Evolutionary conservation across 148 eudicot genomes (phyloP).

Genomic region (Vaccinium darrowii): DNA sequence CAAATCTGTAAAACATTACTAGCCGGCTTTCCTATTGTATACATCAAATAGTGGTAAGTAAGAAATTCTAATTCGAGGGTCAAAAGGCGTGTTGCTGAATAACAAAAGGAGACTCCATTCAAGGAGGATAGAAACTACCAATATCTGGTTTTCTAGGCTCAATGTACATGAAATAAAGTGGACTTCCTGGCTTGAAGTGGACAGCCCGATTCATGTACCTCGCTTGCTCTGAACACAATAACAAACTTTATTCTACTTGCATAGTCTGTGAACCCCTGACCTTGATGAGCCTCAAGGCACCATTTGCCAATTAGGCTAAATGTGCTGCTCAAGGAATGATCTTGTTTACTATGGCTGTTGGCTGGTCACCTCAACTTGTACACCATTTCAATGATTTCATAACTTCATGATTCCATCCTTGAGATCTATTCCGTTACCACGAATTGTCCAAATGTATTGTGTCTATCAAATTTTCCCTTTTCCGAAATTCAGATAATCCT

Average conservation of each 20-base stretch:
- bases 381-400: not conserved
- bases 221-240: not conserved
- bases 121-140: not conserved
- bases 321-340: not conserved
- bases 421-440: not conserved
- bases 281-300: not conserved
- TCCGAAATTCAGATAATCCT: not conserved
- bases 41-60: not conserved
- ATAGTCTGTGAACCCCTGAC: not conserved
- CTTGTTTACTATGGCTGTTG: not conserved
- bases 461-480: not conserved
- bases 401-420: not conserved
- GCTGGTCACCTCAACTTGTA: not conserved
- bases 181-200: not conserved
- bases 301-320: not conserved
- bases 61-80: not conserved
- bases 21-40: not conserved
- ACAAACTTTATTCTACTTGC: not conserved
- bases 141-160: constrained; percentile 7
- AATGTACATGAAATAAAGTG: not conserved
- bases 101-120: not conserved
- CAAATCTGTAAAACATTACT: not conserved
- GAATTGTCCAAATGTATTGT: not conserved
- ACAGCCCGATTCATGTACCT: not conserved
- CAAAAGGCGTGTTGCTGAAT: not conserved